Evolutionary conservation across 2,329 filamentous ascomycete species (phyloP), one percentile per base, ranked within the genome.

Genomic region (Colletotrichum cereale): DNA sequence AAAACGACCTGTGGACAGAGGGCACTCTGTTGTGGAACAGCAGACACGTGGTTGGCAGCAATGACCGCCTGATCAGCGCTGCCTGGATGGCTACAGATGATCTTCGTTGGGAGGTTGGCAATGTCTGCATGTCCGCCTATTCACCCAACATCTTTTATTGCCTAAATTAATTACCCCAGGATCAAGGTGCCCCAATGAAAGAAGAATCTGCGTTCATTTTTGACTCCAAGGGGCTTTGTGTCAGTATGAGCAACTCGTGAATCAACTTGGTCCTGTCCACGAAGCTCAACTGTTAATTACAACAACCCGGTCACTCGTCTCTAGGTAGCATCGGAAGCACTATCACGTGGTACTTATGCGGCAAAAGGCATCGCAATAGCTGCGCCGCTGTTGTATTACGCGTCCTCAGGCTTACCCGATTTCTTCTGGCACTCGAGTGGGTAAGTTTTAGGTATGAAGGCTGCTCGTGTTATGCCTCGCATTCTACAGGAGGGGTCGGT

Each of bases 171-270:
- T 34, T 48, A 18, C 24, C 44, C 40, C 50, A 42, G 48, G 62
- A 57, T 18, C 36, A 14, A 14, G 24, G 16, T 11, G n/a, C 11
- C n/a, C 18, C 11, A 26, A 34, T 34, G 57, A n/a, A 36, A 8
- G 56, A 12, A 6, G 11, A 53, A 12, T 14, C 62, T 52, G 58
- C 44, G 34, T 68, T 71, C 64, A 38, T 44, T 52, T 63, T 60
- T 34, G 34, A 44, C n/a, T n/a, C 21, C 10, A 26, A 58, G 44
- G 31, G 42, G 16, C 44, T 34, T 8, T 29, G 24, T 29, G 42
- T 63, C 58, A 47, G 52, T 58, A 60, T 60, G 63, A 63, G 63
- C 62, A 67, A 71, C 62, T 57, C 53, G 42, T 58, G 58, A 40
- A 29, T 50, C 52, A 11, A 36, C 24, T 44, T 31, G 42, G 50